These are phyloP conservation scores for Mycena sanguinolenta DNA, from an alignment of 768 basidiomycete species.

Conservation along the genomic window DNA sequence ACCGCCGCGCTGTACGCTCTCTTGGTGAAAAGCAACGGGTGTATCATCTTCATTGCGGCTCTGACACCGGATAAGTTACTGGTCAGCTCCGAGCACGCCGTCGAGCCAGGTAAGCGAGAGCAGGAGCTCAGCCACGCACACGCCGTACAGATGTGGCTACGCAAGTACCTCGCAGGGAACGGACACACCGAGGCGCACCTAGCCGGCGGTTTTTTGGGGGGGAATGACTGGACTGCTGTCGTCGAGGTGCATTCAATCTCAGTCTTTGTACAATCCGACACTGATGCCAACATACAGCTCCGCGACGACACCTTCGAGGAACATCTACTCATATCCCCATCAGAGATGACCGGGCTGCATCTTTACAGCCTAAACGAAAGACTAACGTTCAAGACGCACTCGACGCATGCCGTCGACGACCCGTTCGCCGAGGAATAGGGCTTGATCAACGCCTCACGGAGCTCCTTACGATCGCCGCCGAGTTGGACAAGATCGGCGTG, in stretches of 20 bases:
- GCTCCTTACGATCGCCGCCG: constrained; percentile 72
- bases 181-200: constrained; percentile 82
- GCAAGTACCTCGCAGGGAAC: constrained; percentile 71
- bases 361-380: constrained; percentile 91
- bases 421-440: constrained; percentile 92
- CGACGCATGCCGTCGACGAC: constrained; percentile 73
- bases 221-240: constrained; percentile 88
- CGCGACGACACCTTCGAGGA: constrained; percentile 99
- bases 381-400: constrained; percentile 81
- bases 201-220: constrained; percentile 81
- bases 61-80: constrained; percentile 81
- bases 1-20: constrained; percentile 87
- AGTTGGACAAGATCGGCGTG: constrained; percentile 70
- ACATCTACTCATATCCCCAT: constrained; percentile 89
- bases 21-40: constrained; percentile 95
- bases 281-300: constrained; percentile 63
- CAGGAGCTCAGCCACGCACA: constrained; percentile 74
- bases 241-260: constrained; percentile 76
- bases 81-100: constrained; percentile 92
- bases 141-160: constrained; percentile 88
- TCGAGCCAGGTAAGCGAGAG: constrained; percentile 66
- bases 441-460: constrained; percentile 83
- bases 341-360: constrained; percentile 89
- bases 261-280: not conserved
- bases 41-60: constrained; percentile 95